A percentile compares a stretch with the other conserved stretches of the same genome.
Evolutionary conservation across 257 asterid genomes (phyloP).

Genomic region (Thymus mandschuricus): DNA sequence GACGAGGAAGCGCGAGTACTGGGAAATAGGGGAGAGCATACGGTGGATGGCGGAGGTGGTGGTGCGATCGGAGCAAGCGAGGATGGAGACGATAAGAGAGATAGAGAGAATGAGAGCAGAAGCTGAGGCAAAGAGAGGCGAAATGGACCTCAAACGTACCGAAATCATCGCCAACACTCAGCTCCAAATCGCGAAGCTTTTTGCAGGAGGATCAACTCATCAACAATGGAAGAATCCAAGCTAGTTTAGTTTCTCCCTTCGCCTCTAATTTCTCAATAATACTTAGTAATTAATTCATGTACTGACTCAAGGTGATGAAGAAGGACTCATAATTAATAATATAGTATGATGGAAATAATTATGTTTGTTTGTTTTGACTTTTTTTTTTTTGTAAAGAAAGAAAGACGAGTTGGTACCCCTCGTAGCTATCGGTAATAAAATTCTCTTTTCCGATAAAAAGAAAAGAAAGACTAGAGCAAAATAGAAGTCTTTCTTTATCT

Average conservation of each 20-base stretch:
- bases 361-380: no score
- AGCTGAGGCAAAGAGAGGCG: slow-evolving; percentile 73
- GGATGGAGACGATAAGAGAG: slow-evolving; percentile 77
- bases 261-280: no score
- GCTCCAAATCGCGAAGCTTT: slow-evolving; percentile 71
- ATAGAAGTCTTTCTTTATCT: no score
- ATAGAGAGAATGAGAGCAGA: slow-evolving; percentile 79
- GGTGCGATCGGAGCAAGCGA: slow-evolving; percentile 69
- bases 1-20: slow-evolving; percentile 37
- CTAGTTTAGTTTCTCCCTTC: not conserved
- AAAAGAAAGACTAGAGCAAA: no score
- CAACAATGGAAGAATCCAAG: slow-evolving; percentile 55
- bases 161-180: slow-evolving; percentile 81
- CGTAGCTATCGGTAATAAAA: no score
- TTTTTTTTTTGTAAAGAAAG: no score
- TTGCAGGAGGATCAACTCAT: slow-evolving; percentile 50
- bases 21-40: slow-evolving; percentile 71
- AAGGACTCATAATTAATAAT: no score
- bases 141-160: slow-evolving; percentile 72
- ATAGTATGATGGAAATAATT: no score
- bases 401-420: no score
- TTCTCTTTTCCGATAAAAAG: no score
- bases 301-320: no score
- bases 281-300: no score
- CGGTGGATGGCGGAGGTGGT: slow-evolving; percentile 73